Evolutionary conservation across 345 rosid genomes (phyloP), one percentile per base, ranked within the genome.

Genomic region (Citrus sp.): DNA sequence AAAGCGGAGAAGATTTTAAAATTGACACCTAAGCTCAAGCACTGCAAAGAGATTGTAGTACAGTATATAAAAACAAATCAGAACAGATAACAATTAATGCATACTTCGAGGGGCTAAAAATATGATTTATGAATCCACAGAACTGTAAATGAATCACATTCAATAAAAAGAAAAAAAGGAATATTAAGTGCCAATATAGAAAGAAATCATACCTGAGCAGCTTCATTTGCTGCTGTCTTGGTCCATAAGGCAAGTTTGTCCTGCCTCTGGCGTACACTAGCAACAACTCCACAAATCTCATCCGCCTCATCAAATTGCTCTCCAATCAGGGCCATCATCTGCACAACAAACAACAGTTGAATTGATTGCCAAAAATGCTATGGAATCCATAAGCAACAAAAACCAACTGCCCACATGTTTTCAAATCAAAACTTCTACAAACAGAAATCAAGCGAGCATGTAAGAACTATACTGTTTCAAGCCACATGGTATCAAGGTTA

Each of bases 231-330:
- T 37, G 97, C 95, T 4, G 92, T 89, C 86, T 86, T 93, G 3
- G 98, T 95, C 98, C 98, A 95, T 55, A 95, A 85, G 3, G 98
- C 91, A 73, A 95, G 88, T 84, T 89, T 95, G 82, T 95, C 94
- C 81, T 87, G 92, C 92, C 86, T 89, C 62, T 51, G 93, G n/a
- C 98, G 98, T 27, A 90, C 90, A 66, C 94, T 93, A 68, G 93
- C 98, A 83, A 95, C 98, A 66, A 91, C 97, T 56, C 98, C 98
- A 72, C 97, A 95, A 62, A 95, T 90, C 87, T 95, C 98, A 81
- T 92, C 97, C 0, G 89, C 85, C 73, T 95, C 98, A 60, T 93
- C 97, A 67, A 93, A 91, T 82, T 93, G 98, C 91, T 93, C 98
- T 75, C 98, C 98, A 4, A 95, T 92, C 80, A 95, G 87, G 75